Evolutionary conservation across 257 asterid species (phyloP), one percentile per base, ranked within the genome.

Genomic region (Solanum tarijense): DNA sequence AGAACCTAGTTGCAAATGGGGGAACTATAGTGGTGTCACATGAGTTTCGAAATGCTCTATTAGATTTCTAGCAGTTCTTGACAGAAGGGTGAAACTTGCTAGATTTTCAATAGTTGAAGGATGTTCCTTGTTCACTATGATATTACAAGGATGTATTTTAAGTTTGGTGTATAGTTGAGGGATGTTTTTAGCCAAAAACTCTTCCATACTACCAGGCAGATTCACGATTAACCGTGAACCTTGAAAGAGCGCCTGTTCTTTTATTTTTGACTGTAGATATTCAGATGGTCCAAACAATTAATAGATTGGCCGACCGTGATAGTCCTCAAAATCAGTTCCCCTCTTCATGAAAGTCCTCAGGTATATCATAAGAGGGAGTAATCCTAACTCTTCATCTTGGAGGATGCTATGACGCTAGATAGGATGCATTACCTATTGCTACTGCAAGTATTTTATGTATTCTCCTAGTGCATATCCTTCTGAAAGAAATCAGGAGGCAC

Each of bases 311-410:
- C 39, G 25, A 48, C 85, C 27, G 69, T 81, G 41, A 48, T 81
- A 79, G 66, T 46, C 39, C 85, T 46, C 68, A 29, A 29, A 27
- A 29, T 29, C 29, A 81, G 41, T 9, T 81, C 85, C 55, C 58
- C 85, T 81, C 68, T 46, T 46, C 68, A 18, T 81, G 69, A 29
- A 29, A 81, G 16, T 81, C 69, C 25, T 81, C 68, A 31, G 29
- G 69, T 29, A 81, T 29, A 46, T 46, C 39, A 81, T 46, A 81
- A 81, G 85, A 81, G 85, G 36, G 18, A 81, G 29, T 81, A 25
- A 81, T 81, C 85, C 85, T 18, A 81, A 81, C 43, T 81, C 85
- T 81, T 81, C 85, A 81, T 81, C 85, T 48, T 81, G 85, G 85
- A 81, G 85, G 7, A 81, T 81, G 68, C 18, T 81, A 29, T 48